Evolutionary conservation across 2,329 filamentous ascomycete genomes (phyloP), one percentile per base, ranked within the genome.

Genomic region (Canariomyces notabilis): DNA sequence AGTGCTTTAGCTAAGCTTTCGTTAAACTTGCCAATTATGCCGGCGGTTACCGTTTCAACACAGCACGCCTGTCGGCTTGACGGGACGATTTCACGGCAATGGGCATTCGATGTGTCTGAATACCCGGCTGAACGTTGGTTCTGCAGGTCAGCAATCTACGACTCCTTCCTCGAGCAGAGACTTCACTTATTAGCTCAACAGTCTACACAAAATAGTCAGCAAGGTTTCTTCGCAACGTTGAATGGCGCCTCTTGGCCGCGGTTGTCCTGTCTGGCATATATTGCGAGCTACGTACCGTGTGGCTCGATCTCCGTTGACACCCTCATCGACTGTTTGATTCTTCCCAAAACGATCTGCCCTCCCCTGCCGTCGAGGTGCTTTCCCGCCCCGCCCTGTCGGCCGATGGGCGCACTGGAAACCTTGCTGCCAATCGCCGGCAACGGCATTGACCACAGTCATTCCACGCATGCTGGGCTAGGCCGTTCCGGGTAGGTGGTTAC

Each of bases 401-500:
- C 41, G 37, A 50, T 46, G 52, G 49, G 49, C 46, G 52, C 37
- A 43, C 39, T 39, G 35, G 39, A 22, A 22, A 29, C 14, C n/a
- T 33, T 21, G 23, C 18, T 31, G 41, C 55, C 55, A 57, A 56
- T 56, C 52, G 52, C 31, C 31, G 37, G 18, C 21, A 36, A 43
- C 41, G 36, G 35, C 44, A 43, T 39, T 41, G 46, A 39, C 37
- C 39, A 29, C 49, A 46, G 40, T 46, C 47, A 53, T 58, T 56
- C 52, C 53, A 54, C 55, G 51, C 44, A 56, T 47, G 48, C 21
- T 21, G 42, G 54, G 54, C 59, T 61, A 61, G 58, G 52, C 58
- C 58, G 51, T 57, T 60, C 57, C 59, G 36, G 60, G 61, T 54
- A 63, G 61, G 61, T 63, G 59, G 58, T 58, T 58, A 46, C n/a